These are phyloP conservation scores for Coemansia brasiliensis DNA, from an alignment of 192 early-diverging fungal genomes.

Conservation along the genomic window DNA sequence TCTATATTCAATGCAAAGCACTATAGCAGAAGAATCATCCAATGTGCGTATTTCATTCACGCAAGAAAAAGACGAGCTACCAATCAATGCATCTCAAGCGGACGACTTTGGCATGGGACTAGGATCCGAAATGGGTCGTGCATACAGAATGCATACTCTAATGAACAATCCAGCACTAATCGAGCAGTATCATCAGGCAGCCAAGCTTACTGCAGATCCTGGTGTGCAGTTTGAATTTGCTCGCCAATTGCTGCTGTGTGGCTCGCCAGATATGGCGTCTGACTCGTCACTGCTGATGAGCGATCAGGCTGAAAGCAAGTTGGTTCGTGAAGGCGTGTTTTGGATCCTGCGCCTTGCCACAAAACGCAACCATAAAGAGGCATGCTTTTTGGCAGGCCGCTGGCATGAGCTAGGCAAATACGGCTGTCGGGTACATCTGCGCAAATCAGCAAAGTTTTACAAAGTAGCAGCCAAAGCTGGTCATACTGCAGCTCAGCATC, in stretches of 20 bases:
- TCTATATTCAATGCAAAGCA: slow-evolving; percentile 42
- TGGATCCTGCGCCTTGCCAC: slow-evolving; percentile 50
- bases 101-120: slow-evolving; percentile 48
- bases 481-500: slow-evolving; percentile 38
- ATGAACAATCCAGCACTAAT: slow-evolving; percentile 51
- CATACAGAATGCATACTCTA: slow-evolving; percentile 48
- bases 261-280: slow-evolving; percentile 45
- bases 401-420: slow-evolving; percentile 55
- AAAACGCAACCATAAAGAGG: slow-evolving; percentile 35
- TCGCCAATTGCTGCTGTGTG: slow-evolving; percentile 54
- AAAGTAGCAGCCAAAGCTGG: slow-evolving; percentile 26
- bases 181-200: slow-evolving; percentile 68
- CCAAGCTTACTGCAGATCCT: slow-evolving; percentile 68
- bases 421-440: slow-evolving; percentile 34
- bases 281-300: slow-evolving; percentile 15
- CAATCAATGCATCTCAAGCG: slow-evolving; percentile 17
- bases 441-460: slow-evolving; percentile 45
- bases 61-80: slow-evolving; percentile 13
- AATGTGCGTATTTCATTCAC: slow-evolving; percentile 45
- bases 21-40: slow-evolving; percentile 28
- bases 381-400: slow-evolving; percentile 50
- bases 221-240: slow-evolving; percentile 75
- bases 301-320: slow-evolving; percentile 26
- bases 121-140: slow-evolving; percentile 41
- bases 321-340: slow-evolving; percentile 52